These are phyloP conservation scores for Termitomyces bulborhizus DNA, from an alignment of 768 basidiomycete species.

Conservation along the genomic window DNA sequence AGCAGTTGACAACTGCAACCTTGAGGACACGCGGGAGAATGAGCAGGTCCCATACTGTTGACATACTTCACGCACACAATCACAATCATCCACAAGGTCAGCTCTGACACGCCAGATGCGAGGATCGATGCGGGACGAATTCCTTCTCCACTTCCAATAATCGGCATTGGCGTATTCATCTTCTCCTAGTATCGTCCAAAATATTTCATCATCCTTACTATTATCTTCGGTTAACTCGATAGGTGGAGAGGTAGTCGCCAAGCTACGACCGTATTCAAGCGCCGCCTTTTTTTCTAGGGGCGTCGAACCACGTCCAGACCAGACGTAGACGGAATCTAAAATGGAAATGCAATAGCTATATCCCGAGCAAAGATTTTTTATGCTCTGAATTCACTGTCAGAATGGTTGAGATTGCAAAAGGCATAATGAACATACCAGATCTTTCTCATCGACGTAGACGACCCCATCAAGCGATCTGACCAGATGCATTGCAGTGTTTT, in stretches of 20 bases:
- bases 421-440: conserved; percentile 42
- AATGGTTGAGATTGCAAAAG: conserved; percentile 1
- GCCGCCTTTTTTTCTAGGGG: conserved; percentile 56
- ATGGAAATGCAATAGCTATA: conserved; percentile 77
- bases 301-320: conserved; percentile 73
- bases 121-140: conserved; percentile 34
- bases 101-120: conserved; percentile 56
- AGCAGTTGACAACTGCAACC: conserved; percentile 40
- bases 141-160: conserved; percentile 73
- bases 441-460: conserved; percentile 64
- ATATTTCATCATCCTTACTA: conserved; percentile 67
- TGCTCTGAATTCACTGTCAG: conserved; percentile 28
- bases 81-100: conserved; percentile 26
- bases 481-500: conserved; percentile 80
- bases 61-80: conserved; percentile 31
- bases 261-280: conserved; percentile 46
- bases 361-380: conserved; percentile 75
- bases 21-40: conserved; percentile 18
- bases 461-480: conserved; percentile 46
- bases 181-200: conserved; percentile 84
- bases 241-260: conserved; percentile 34
- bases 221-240: conserved; percentile 62
- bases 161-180: conserved; percentile 71
- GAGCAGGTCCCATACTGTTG: neutral
- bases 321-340: conserved; percentile 67